Evolutionary conservation across 352 stramenopile species (phyloP).

Genomic region (Phytopythium montanum): DNA sequence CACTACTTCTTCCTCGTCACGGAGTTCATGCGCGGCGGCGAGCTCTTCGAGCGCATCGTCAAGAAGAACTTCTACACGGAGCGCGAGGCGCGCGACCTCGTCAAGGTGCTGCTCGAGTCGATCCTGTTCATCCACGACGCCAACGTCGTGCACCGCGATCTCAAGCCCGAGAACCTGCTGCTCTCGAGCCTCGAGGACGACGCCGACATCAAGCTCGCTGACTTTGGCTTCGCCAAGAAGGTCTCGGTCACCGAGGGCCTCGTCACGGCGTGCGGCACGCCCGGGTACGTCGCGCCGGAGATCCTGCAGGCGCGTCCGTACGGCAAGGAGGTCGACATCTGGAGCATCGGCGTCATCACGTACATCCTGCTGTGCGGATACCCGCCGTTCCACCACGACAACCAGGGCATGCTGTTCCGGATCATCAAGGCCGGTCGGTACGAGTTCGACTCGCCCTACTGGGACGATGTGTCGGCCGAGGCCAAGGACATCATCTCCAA

Average conservation of each 20-base stretch:
- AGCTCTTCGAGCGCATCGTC: slow-evolving; percentile 87
- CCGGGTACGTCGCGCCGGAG: slow-evolving; percentile 75
- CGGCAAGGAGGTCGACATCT: slow-evolving; percentile 80
- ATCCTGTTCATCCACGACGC: slow-evolving; percentile 85
- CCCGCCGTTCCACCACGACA: slow-evolving; percentile 89
- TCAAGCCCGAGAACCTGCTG: slow-evolving; percentile 92
- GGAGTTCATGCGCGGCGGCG: slow-evolving; percentile 90
- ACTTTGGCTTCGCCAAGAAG: slow-evolving; percentile 85
- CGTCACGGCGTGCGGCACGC: slow-evolving; percentile 66
- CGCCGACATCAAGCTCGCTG: slow-evolving; percentile 78
- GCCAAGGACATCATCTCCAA: slow-evolving; percentile 89
- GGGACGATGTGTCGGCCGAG: slow-evolving; percentile 67
- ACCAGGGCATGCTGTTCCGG: slow-evolving; percentile 83
- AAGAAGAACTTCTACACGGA: slow-evolving; percentile 88
- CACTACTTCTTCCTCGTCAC: slow-evolving; percentile 97
- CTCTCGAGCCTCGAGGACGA: slow-evolving; percentile 75
- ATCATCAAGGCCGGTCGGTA: slow-evolving; percentile 68
- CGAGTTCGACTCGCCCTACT: slow-evolving; percentile 81
- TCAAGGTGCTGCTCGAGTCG: slow-evolving; percentile 75
- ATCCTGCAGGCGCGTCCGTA: slow-evolving; percentile 74
- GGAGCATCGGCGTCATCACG: slow-evolving; percentile 89
- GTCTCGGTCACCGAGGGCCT: slow-evolving; percentile 56
- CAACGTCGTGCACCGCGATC: slow-evolving; percentile 84
- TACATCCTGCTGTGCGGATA: slow-evolving; percentile 86
- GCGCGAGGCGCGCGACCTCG: slow-evolving; percentile 69